Evolutionary conservation across 371 early-diverging fungal genomes (phyloP).

Genomic region (Choanephora cucurbitarum): DNA sequence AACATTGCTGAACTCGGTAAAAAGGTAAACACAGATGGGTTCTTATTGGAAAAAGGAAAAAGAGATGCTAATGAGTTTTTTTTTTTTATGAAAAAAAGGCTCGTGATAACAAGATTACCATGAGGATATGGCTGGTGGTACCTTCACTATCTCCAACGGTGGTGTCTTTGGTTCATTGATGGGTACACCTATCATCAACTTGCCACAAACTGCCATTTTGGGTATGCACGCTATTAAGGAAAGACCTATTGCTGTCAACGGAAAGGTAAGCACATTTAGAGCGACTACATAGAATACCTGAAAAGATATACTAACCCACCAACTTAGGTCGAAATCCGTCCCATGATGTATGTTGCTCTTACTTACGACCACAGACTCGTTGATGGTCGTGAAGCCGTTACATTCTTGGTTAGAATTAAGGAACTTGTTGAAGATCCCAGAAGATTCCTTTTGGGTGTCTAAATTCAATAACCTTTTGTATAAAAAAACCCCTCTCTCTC

Average conservation of each 20-base stretch:
- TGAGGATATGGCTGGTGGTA: conserved; percentile 97
- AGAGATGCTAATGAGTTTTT: not conserved
- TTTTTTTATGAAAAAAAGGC: conserved; percentile 69
- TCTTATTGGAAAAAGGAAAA: not conserved
- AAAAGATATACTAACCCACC: no score
- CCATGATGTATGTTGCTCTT: conserved; percentile 98
- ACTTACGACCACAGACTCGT: conserved; percentile 98
- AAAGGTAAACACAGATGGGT: conserved; percentile 56
- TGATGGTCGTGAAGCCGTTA: conserved; percentile 98
- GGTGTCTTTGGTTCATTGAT: conserved; percentile 96
- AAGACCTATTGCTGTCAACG: conserved; percentile 90
- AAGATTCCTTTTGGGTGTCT: conserved; percentile 84
- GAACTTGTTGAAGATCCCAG: conserved; percentile 95
- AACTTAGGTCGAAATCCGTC: conserved; percentile 86
- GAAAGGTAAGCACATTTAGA: no score
- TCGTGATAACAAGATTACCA: conserved; percentile 90
- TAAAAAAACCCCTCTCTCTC: not conserved
- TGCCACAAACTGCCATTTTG: conserved; percentile 95
- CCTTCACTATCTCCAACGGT: conserved; percentile 98
- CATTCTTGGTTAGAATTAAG: conserved; percentile 96
- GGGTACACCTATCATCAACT: conserved; percentile 98
- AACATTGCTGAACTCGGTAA: conserved; percentile 84
- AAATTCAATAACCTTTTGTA: conserved; percentile 22
- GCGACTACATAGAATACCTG: no score
- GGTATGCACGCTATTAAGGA: conserved; percentile 99